Evolutionary conservation across 352 stramenopile species (phyloP).

Genomic region (Aphanomyces cochlioides): DNA sequence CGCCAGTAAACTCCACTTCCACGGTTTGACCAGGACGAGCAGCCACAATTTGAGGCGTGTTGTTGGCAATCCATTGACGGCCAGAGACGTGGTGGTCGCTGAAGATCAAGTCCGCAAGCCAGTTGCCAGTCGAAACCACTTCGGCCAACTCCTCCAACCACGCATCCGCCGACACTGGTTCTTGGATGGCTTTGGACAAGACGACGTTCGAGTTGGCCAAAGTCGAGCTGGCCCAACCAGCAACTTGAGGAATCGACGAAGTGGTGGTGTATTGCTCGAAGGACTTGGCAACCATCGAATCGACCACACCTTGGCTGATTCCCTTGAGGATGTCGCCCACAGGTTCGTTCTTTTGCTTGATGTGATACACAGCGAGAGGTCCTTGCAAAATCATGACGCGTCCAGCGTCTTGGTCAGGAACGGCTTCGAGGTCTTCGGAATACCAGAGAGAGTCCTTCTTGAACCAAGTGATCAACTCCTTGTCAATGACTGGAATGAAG

Average conservation of each 20-base stretch:
- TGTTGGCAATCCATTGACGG: constrained; percentile 66
- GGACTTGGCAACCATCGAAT: constrained; percentile 37
- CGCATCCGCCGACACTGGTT: constrained; percentile 31
- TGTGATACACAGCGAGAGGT: constrained; percentile 73
- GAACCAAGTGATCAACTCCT: constrained; percentile 79
- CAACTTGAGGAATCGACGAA: not conserved
- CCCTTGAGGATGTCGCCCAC: constrained; percentile 64
- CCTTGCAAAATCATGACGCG: constrained; percentile 81
- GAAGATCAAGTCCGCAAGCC: constrained; percentile 51
- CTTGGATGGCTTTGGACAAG: constrained; percentile 33
- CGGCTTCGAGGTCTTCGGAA: constrained; percentile 80
- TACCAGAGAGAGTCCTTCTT: constrained; percentile 90
- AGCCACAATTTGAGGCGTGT: constrained; percentile 47
- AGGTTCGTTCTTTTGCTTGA: constrained; percentile 62
- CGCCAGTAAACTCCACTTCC: constrained; percentile 11
- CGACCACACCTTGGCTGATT: constrained; percentile 52
- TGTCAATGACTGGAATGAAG: constrained; percentile 80
- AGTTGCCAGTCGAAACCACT: constrained; percentile 42
- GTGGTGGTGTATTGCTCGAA: not conserved
- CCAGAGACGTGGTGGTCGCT: constrained; percentile 46
- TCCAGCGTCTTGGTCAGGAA: constrained; percentile 67
- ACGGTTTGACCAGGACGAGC: constrained; percentile 51
- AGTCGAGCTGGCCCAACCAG: constrained; percentile 1
- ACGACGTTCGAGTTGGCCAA: constrained; percentile 34
- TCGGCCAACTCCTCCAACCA: constrained; percentile 45